Percentiles rank a stretch among this genome's conserved stretches.
phyloP scores from a whole-genome alignment of 495 filamentous ascomycete genomes.

The Cercophora samala region DNA sequence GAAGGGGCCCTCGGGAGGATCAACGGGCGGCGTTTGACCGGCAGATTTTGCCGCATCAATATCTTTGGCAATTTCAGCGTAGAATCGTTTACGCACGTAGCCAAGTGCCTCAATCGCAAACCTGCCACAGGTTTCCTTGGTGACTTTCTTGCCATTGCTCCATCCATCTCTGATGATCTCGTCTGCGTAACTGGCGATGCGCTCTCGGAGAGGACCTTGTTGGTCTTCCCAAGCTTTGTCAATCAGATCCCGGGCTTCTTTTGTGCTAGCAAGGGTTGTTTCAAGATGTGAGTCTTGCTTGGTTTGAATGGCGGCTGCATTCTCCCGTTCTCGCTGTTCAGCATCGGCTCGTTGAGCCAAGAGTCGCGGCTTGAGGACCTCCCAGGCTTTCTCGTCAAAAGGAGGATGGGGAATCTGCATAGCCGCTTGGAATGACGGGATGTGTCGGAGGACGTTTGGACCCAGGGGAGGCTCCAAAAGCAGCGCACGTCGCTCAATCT shows the following conservation, averaged over 20 bases:
- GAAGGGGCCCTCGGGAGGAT: slow-evolving; percentile 52
- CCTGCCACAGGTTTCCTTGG: slow-evolving; percentile 54
- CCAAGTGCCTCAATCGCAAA: slow-evolving; percentile 67
- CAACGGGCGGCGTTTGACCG: slow-evolving; percentile 38
- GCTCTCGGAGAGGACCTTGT: slow-evolving; percentile 59
- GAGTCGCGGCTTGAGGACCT: slow-evolving; percentile 60
- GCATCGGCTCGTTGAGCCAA: slow-evolving; percentile 59
- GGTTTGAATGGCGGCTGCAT: slow-evolving; percentile 36
- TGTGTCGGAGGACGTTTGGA: slow-evolving; percentile 56
- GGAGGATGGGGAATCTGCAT: slow-evolving; percentile 57
- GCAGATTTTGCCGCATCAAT: slow-evolving; percentile 43
- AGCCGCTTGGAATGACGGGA: slow-evolving; percentile 67
- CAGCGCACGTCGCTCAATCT: slow-evolving; percentile 65
- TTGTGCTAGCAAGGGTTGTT: slow-evolving; percentile 35
- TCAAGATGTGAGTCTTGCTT: slow-evolving; percentile 36
- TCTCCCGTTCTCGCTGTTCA: slow-evolving; percentile 52
- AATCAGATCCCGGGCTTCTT: slow-evolving; percentile 57
- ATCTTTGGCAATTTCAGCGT: slow-evolving; percentile 53
- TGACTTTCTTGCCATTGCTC: slow-evolving; percentile 54
- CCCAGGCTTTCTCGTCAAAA: slow-evolving; percentile 63
- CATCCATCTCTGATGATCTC: slow-evolving; percentile 59
- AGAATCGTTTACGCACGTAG: slow-evolving; percentile 60
- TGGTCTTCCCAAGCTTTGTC: slow-evolving; percentile 66
- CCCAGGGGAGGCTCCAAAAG: slow-evolving; percentile 59
- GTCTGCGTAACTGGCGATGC: slow-evolving; percentile 59